These are phyloP conservation scores for Leucoagaricus sp. DNA, from an alignment of 1,284 basidiomycete genomes.

Conservation along the genomic window DNA sequence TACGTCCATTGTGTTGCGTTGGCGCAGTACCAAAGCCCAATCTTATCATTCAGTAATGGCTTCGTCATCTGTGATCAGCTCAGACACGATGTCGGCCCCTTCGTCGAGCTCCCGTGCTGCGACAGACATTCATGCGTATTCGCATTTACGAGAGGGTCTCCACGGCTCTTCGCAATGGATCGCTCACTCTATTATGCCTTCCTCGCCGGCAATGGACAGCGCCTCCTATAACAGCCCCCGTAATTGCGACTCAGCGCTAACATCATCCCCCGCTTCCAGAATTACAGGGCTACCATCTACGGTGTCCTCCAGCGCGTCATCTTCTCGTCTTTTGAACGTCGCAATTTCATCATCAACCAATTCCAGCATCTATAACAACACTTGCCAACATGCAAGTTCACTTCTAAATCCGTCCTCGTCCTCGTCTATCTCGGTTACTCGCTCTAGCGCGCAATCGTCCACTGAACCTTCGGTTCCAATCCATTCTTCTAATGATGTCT, in stretches of 20 bases:
- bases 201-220: conserved; percentile 17
- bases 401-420: conserved; percentile 42
- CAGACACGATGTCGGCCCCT: conserved; percentile 5
- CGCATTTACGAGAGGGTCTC: neutral
- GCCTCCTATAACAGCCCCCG: conserved; percentile 14
- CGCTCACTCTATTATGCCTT: conserved; percentile 13
- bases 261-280: conserved; percentile 38
- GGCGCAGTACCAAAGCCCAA: conserved; percentile 16
- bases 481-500: conserved; percentile 39
- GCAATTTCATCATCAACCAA: conserved; percentile 40
- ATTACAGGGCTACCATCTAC: conserved; percentile 32
- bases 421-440: conserved; percentile 35
- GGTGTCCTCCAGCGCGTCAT: conserved; percentile 31
- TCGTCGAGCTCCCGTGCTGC: neutral
- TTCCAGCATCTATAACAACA: conserved; percentile 25
- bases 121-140: neutral
- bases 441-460: conserved; percentile 32
- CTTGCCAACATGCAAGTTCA: conserved; percentile 44
- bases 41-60: conserved; percentile 19
- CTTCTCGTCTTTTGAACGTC: conserved; percentile 26
- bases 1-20: conserved; percentile 24
- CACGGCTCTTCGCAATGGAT: conserved; percentile 13
- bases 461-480: conserved; percentile 46
- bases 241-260: conserved; percentile 30
- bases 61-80: conserved; percentile 18